Base-by-base conservation (phyloP, 1,139 yeast species). In the Groenewaldozyma sp. region DNA sequence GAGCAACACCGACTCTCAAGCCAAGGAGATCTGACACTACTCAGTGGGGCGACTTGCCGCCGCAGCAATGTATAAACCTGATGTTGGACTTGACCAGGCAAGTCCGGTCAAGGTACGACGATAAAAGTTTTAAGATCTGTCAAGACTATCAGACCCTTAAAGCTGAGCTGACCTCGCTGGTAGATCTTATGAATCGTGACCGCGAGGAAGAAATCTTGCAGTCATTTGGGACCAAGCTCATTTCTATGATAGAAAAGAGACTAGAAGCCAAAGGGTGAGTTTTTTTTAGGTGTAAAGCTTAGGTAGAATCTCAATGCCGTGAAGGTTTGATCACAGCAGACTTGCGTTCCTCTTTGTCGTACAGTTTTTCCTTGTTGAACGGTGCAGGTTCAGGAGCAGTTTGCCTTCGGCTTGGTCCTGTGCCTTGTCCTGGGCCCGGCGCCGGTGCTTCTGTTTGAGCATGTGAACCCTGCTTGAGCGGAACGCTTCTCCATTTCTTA, bases 401-500 rank as follows among this genome's bases (percentile, higher is more conserved):
- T n/a, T n/a, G n/a, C n/a, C n/a, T n/a, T n/a, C n/a, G n/a, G n/a
- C n/a, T n/a, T n/a, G n/a, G n/a, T n/a, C n/a, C n/a, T n/a, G n/a
- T n/a, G n/a, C n/a, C n/a, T n/a, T n/a, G n/a, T n/a, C n/a, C n/a
- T n/a, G n/a, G n/a, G n/a, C n/a, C n/a, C n/a, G n/a, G n/a, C n/a
- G n/a, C n/a, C n/a, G n/a, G n/a, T n/a, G n/a, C n/a, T n/a, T n/a
- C n/a, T n/a, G n/a, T n/a, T n/a, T n/a, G n/a, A n/a, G n/a, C n/a
- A n/a, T n/a, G n/a, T n/a, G n/a, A n/a, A n/a, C n/a, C n/a, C n/a
- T n/a, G n/a, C n/a, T n/a, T n/a, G n/a, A n/a, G n/a, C n/a, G n/a
- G n/a, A n/a, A n/a, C n/a, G n/a, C n/a, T n/a, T 7, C 26, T 22
- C 82, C 86, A 77, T 39, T 73, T 71, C 38, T 67, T 71, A 48